Percentiles rank a stretch among this genome's conserved stretches.
phyloP scores from a whole-genome alignment of 176 grass and related monocot species.

The Paspalum notatum region DNA sequence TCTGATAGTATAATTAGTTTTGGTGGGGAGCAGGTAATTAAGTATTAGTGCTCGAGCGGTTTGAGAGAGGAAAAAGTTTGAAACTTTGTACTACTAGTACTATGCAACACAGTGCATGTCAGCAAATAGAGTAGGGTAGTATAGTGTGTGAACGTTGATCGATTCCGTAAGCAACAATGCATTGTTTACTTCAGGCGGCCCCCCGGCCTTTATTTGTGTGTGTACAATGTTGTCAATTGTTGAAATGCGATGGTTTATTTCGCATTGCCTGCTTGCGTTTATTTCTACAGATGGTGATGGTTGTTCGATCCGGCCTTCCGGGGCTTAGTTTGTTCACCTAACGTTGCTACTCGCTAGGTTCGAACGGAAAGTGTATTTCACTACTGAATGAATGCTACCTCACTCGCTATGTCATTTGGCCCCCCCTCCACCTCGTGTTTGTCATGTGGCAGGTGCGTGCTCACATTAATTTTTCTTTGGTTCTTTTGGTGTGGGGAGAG shows the following conservation, averaged over 20 bases:
- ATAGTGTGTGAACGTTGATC: too few species aligned
- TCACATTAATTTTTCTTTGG: too few species aligned
- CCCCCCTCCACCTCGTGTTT: neutral
- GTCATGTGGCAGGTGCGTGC: neutral
- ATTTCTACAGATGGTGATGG: neutral
- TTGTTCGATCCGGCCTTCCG: too few species aligned
- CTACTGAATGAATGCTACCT: neutral
- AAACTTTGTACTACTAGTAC: neutral
- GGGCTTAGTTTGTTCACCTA: neutral
- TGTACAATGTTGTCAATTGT: too few species aligned
- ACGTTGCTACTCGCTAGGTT: neutral
- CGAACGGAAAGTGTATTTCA: neutral
- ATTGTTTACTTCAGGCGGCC: too few species aligned
- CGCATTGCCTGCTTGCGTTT: neutral
- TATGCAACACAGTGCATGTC: neutral
- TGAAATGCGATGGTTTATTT: too few species aligned
- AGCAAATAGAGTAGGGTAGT: too few species aligned
- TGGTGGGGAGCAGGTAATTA: neutral
- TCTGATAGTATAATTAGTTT: neutral
- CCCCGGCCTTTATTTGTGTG: too few species aligned
- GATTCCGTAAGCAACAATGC: too few species aligned
- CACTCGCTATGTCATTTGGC: neutral
- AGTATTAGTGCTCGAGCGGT: neutral
- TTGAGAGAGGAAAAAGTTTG: neutral
- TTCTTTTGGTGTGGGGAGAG: too few species aligned